A percentile compares a stretch with the other conserved stretches of the same genome.
These are phyloP conservation scores for Plasmodium inui DNA, from an alignment of 169 alveolate genomes.

Conservation along the genomic window DNA sequence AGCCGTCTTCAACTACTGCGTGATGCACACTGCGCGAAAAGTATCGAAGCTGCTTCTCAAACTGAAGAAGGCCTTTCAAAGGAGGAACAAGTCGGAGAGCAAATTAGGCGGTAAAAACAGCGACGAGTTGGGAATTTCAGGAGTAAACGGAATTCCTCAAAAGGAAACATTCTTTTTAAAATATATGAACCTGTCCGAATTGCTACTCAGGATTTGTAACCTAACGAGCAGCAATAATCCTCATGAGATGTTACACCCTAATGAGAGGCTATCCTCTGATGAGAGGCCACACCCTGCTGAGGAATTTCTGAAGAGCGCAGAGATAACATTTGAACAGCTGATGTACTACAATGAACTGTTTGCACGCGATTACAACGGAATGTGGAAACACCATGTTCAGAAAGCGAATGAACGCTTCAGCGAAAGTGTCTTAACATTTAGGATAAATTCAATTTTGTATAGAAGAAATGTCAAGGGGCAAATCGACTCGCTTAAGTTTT, in stretches of 20 bases:
- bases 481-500: background rate
- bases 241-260: too few relatives aligned
- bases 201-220: background rate
- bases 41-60: background rate
- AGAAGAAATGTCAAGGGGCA: background rate
- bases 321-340: constrained; percentile 36
- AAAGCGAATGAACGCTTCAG: background rate
- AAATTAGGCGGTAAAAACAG: background rate
- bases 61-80: background rate
- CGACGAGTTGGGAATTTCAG: background rate
- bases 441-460: constrained; percentile 4
- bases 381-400: constrained; percentile 3
- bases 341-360: constrained; percentile 19
- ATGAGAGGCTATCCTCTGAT: too few relatives aligned
- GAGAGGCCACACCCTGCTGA: background rate
- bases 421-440: constrained; percentile 17
- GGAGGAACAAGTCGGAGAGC: background rate
- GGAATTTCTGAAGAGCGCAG: background rate
- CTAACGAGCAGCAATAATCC: background rate
- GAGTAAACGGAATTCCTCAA: background rate
- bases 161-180: constrained; percentile 20
- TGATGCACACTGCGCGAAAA: background rate
- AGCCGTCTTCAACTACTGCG: constrained; percentile 5
- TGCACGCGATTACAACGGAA: constrained; percentile 3
- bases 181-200: background rate